Base-by-base conservation (phyloP, 768 basidiomycete genomes). In the Exidia glandulosa region DNA sequence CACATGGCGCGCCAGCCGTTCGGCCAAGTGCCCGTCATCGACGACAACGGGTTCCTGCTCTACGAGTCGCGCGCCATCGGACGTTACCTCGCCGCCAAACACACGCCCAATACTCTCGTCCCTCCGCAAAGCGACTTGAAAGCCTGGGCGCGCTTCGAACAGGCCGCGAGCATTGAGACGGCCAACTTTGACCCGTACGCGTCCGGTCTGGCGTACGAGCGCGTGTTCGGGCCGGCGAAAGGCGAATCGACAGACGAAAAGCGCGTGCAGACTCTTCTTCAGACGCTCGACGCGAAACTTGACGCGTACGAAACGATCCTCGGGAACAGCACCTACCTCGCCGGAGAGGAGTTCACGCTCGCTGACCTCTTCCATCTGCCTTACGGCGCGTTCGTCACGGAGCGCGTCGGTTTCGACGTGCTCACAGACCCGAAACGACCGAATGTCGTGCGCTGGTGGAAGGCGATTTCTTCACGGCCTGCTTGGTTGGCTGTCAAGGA, bases 11-110 rank as follows among this genome's bases (percentile, higher is more conserved):
- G 75, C 56, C 85, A 90, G 64, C 87, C 88, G 0, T 87, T 86
- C 64, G 82, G 83, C 25, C 80, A 82, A 63, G 74, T 85, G 31
- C 84, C 85, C 2, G 80, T 77, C 67, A 74, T 86, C 59, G 80
- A 67, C 29, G 84, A 86, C 29, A 83, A 82, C 37, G 85, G 83
- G 5, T 81, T 85, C 69, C 72, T 79, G 59, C 63, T 89, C 31
- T 86, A 77, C 68, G 84, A 86, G 65, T 79, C 78, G 37, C 80
- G 84, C 16, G 84, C 84, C 1, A 85, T 87, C 62, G 69, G 66
- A 36, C 78, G 81, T 16, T 88, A 87, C 67, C 66, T 87, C 65
- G 79, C 75, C 37, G 68, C 69, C 33, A 85, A 85, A 68, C 81
- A 82, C 64, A 66, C 76, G 7, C 58, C 59, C 57, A 76, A 81